Base-by-base conservation (phyloP, 1,139 yeast genomes). In the Magnusiomyces clavatus region DNA sequence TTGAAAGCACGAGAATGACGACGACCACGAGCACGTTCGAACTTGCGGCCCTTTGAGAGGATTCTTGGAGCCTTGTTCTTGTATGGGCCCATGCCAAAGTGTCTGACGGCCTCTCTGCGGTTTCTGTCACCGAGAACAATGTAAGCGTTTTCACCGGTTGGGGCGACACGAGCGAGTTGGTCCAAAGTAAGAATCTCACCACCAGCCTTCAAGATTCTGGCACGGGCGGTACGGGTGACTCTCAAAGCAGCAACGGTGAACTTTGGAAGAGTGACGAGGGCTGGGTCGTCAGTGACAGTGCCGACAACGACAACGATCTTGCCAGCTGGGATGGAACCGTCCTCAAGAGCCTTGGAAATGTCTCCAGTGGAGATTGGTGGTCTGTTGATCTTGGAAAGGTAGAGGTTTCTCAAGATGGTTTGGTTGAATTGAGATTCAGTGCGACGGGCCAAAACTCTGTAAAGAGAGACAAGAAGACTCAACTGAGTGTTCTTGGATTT, bases 11-110 rank as follows among this genome's bases (percentile, higher is more conserved):
- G 88, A 65, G 97, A 90, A 77, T 81, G 85, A 82, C 99, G 85
- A 78, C 87, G 94, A 84, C 98, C 98, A 87, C 98, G 92, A 71
- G 97, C 98, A 78, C 94, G 88, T 84, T 94, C 98, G 83, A 92
- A 92, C 82, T 92, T 94, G 83, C 97, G 92, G 76, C 98, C 98
- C 77, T 82, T 89, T 64, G 97, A 90, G 73, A 78, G 72, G 76
- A 92, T 85, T 82, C 95, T 89, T 79, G 99, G 99, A 71, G 97
- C 98, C 87, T 92, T 94, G 80, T 83, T 80, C 83, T 87, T 86
- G 95, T 94, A 97, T 72, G 98, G 99, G 80, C 98, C 98, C 78
- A 92, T 75, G 77, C 98, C 98, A 74, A 94, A 94, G 86, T 92
- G 98, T 83, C 97, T 88, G 70, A 88, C 97, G 69, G 98, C 96